phyloP scores from a whole-genome alignment of 352 stramenopile genomes.

The Globisporangium lucens region DNA sequence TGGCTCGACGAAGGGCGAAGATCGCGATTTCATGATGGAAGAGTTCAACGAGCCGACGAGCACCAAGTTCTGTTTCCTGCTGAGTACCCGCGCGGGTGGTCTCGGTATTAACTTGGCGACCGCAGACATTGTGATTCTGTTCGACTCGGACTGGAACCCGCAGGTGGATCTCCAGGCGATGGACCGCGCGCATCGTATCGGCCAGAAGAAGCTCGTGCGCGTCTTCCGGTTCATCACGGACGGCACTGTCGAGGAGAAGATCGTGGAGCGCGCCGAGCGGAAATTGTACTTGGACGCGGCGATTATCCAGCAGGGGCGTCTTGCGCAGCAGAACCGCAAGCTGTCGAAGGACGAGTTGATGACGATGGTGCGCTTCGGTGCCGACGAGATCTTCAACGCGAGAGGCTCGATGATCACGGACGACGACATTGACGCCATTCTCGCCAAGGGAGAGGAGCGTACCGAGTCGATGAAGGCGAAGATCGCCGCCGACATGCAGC shows the following conservation, averaged over 20 bases:
- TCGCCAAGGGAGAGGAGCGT: conserved; percentile 89
- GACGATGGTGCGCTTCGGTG: conserved; percentile 93
- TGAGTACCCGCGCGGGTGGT: conserved; percentile 95
- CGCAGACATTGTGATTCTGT: conserved; percentile 98
- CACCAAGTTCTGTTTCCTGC: conserved; percentile 97
- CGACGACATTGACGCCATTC: conserved; percentile 91
- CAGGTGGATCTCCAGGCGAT: conserved; percentile 98
- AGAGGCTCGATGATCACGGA: conserved; percentile 89
- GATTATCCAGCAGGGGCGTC: conserved; percentile 98
- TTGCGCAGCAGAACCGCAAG: conserved; percentile 92
- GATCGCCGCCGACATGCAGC: conserved; percentile 90
- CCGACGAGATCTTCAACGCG: conserved; percentile 88
- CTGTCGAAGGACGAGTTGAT: conserved; percentile 97
- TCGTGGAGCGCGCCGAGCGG: conserved; percentile 96
- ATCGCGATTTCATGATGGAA: conserved; percentile 93
- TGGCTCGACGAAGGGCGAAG: conserved; percentile 81
- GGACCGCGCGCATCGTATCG: conserved; percentile 97
- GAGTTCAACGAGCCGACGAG: conserved; percentile 97
- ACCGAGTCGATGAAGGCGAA: conserved; percentile 88
- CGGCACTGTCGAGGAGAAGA: conserved; percentile 98
- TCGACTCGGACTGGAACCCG: conserved; percentile 98
- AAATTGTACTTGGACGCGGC: conserved; percentile 99
- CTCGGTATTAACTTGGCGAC: conserved; percentile 99
- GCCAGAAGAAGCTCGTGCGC: conserved; percentile 97
- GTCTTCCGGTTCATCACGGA: conserved; percentile 99